Evolutionary conservation across 331 rosid species (phyloP).

Genomic region (Quercus phellos): DNA sequence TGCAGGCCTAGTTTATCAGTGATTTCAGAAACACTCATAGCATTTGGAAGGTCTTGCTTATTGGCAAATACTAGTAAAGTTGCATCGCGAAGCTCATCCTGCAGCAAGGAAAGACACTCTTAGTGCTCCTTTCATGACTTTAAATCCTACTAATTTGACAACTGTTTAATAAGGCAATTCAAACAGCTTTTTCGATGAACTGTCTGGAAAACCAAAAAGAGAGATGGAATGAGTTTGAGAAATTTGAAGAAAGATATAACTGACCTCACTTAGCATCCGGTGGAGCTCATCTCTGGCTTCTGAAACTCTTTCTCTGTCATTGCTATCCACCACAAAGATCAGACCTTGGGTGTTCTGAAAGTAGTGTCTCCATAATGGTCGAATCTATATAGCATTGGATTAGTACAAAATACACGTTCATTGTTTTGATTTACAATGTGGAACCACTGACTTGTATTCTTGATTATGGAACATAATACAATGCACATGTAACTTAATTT

Average conservation of each 20-base stretch:
- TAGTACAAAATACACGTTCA: not conserved
- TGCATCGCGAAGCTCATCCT: constrained; percentile 74
- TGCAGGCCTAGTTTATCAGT: constrained; percentile 73
- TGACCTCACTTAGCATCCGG: constrained; percentile 80
- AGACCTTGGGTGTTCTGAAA: constrained; percentile 83
- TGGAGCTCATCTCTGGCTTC: constrained; percentile 90
- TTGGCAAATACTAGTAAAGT: constrained; percentile 71
- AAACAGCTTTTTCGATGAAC: not conserved
- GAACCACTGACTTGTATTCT: not conserved
- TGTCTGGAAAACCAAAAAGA: not conserved
- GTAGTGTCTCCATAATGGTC: constrained; percentile 84
- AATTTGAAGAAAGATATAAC: not conserved
- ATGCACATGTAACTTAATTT: not conserved
- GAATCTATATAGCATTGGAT: constrained; percentile 38
- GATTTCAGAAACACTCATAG: constrained; percentile 67
- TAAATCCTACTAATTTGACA: no score
- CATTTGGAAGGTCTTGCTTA: constrained; percentile 90
- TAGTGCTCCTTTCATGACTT: not conserved
- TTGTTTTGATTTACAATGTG: not conserved
- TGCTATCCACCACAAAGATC: constrained; percentile 76
- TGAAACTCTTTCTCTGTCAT: constrained; percentile 67
- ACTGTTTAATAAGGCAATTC: not conserved
- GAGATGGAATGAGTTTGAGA: not conserved
- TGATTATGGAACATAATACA: not conserved
- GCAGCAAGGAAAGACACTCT: not conserved